These are phyloP conservation scores for Grifola frondosa DNA, from an alignment of 1,284 basidiomycete species.

Conservation along the genomic window DNA sequence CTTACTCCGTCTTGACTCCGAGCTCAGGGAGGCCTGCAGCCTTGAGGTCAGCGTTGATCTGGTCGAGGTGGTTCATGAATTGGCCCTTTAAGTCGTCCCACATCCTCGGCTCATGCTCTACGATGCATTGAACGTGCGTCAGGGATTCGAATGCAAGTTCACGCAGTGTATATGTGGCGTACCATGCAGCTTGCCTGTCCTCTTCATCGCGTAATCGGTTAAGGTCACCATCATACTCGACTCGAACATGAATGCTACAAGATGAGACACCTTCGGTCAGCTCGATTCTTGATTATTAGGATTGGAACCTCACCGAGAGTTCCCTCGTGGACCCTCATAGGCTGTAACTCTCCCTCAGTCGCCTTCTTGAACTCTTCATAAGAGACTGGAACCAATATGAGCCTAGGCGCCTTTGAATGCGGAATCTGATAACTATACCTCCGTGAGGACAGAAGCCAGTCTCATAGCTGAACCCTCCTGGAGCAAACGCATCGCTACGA, in stretches of 20 bases:
- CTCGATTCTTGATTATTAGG: too few species aligned
- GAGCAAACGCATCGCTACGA: constrained; percentile 58
- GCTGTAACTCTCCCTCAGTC: constrained; percentile 48
- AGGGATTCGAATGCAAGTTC: neutral
- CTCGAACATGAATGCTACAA: constrained; percentile 69
- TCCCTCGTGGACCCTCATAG: constrained; percentile 51
- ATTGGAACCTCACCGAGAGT: constrained; percentile 55
- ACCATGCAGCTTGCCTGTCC: constrained; percentile 57
- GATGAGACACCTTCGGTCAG: too few species aligned
- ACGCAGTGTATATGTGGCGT: constrained; percentile 15
- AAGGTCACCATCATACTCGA: constrained; percentile 61
- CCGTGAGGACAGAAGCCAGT: constrained; percentile 64
- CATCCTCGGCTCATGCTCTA: constrained; percentile 57
- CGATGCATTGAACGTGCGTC: neutral
- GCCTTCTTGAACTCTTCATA: constrained; percentile 58
- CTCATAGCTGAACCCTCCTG: constrained; percentile 60
- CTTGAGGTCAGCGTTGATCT: constrained; percentile 54
- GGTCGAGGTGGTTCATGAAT: constrained; percentile 56
- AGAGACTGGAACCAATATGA: constrained; percentile 37
- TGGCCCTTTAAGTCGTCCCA: constrained; percentile 59
- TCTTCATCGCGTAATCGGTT: constrained; percentile 61
- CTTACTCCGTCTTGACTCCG: constrained; percentile 21
- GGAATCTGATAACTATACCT: constrained; percentile 33
- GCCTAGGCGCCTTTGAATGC: neutral
- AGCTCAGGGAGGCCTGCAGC: constrained; percentile 40